Conservation (phyloP, 495 filamentous ascomycete species). For the Penicillium desertorum region DNA sequence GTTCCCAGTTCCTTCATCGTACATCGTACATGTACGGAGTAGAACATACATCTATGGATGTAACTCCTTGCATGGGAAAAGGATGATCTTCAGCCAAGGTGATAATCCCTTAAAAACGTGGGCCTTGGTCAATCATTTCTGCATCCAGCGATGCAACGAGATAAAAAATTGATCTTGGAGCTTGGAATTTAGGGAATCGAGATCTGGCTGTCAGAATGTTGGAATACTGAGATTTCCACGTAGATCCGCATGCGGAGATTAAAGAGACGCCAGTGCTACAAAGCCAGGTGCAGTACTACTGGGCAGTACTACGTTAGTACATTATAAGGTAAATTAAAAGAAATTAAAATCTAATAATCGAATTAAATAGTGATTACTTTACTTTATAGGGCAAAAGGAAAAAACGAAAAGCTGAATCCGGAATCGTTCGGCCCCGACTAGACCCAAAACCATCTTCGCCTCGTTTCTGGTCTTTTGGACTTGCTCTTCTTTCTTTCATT, state of each 20-base stretch:
- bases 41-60: neutral
- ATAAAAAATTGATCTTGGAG: neutral
- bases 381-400: neutral
- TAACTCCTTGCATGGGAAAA: neutral
- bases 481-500: neutral
- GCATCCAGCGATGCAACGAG: neutral
- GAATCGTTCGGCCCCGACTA: slow-evolving; percentile 11
- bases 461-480: neutral
- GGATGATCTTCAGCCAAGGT: neutral
- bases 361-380: neutral
- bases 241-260: slow-evolving; percentile 2
- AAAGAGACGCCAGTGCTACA: neutral
- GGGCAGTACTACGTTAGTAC: neutral
- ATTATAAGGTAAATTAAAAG: neutral
- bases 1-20: neutral
- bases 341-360: neutral
- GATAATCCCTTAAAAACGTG: neutral
- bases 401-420: neutral
- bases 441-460: slow-evolving; percentile 1
- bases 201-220: slow-evolving; percentile 6
- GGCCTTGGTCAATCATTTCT: neutral
- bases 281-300: neutral
- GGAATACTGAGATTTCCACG: neutral
- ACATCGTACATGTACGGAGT: neutral
- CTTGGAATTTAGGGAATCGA: neutral